Percentiles rank a stretch among this genome's conserved stretches.
phyloP scores from a whole-genome alignment of 2,329 filamentous ascomycete genomes.

The Aureobasidium mangrovei region DNA sequence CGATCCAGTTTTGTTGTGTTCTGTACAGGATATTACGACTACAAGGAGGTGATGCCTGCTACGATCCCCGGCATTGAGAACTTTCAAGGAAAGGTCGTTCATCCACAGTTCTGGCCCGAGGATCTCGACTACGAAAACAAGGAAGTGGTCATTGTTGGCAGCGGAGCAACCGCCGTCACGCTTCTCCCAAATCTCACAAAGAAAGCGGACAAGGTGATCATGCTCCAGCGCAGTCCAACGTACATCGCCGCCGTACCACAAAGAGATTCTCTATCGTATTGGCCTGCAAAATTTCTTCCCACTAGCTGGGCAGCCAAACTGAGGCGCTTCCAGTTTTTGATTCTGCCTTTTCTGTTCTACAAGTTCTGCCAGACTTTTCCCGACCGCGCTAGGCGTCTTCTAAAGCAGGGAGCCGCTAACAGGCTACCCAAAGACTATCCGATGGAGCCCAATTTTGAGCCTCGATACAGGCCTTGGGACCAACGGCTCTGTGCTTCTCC shows the following conservation, averaged over 20 bases:
- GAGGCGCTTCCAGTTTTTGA: slow-evolving; percentile 30
- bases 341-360: slow-evolving; percentile 27
- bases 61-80: slow-evolving; percentile 57
- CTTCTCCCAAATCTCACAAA: slow-evolving; percentile 62
- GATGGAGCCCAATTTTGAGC: slow-evolving; percentile 39
- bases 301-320: slow-evolving; percentile 20
- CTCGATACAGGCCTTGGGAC: slow-evolving; percentile 48
- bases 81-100: slow-evolving; percentile 55
- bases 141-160: slow-evolving; percentile 63
- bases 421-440: slow-evolving; percentile 40
- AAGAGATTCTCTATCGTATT: slow-evolving; percentile 25
- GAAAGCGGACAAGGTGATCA: slow-evolving; percentile 56
- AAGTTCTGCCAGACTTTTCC: slow-evolving; percentile 28
- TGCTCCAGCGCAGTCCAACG: slow-evolving; percentile 70
- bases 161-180: slow-evolving; percentile 71
- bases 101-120: slow-evolving; percentile 70
- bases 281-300: slow-evolving; percentile 33
- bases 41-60: slow-evolving; percentile 51
- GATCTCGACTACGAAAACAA: slow-evolving; percentile 58
- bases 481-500: slow-evolving; percentile 67
- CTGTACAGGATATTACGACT: slow-evolving; percentile 66
- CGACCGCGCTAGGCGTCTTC: slow-evolving; percentile 20
- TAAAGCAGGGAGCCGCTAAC: slow-evolving; percentile 37
- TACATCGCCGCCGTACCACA: slow-evolving; percentile 54
- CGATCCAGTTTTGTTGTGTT: slow-evolving; percentile 42